Evolutionary conservation across 345 rosid genomes (phyloP).

Genomic region (Erysimum cheiranthoides): DNA sequence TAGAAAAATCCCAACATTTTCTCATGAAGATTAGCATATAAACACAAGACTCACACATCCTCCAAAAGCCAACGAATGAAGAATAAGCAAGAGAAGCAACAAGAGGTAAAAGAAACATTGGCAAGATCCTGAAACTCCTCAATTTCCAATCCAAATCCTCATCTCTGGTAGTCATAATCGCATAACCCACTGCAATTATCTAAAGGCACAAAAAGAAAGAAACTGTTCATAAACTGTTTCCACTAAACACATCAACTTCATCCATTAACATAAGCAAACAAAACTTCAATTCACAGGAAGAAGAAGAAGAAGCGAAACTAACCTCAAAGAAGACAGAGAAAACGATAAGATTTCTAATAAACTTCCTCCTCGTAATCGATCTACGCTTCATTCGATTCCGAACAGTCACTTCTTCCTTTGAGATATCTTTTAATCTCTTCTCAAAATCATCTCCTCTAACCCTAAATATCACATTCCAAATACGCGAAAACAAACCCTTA

Average conservation of each 20-base stretch:
- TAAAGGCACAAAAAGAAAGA: slow-evolving; percentile 20
- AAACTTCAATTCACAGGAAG: background rate
- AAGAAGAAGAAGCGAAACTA: background rate
- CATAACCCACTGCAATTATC: slow-evolving; percentile 76
- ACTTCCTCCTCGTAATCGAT: slow-evolving; percentile 63
- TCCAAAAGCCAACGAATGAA: slow-evolving; percentile 57
- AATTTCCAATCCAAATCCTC: slow-evolving; percentile 67
- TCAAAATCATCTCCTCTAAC: slow-evolving; percentile 72
- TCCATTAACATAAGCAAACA: background rate
- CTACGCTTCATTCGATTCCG: slow-evolving; percentile 64
- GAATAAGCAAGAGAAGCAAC: slow-evolving; percentile 57
- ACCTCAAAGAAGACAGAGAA: slow-evolving; percentile 85
- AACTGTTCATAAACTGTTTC: background rate
- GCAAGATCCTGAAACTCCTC: slow-evolving; percentile 71
- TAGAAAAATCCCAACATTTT: background rate
- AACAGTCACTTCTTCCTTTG: slow-evolving; percentile 78
- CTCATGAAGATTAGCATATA: background rate
- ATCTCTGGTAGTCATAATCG: slow-evolving; percentile 70
- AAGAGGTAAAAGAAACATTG: slow-evolving; percentile 74
- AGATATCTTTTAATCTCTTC: slow-evolving; percentile 78
- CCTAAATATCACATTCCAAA: slow-evolving; percentile 72
- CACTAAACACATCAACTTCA: background rate
- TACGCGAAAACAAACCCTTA: slow-evolving; percentile 65
- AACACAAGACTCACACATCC: slow-evolving; percentile 63
- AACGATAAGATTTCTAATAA: slow-evolving; percentile 60